phyloP scores from a whole-genome alignment of 2,329 filamentous ascomycete genomes.

The Colletotrichum graminicola region DNA sequence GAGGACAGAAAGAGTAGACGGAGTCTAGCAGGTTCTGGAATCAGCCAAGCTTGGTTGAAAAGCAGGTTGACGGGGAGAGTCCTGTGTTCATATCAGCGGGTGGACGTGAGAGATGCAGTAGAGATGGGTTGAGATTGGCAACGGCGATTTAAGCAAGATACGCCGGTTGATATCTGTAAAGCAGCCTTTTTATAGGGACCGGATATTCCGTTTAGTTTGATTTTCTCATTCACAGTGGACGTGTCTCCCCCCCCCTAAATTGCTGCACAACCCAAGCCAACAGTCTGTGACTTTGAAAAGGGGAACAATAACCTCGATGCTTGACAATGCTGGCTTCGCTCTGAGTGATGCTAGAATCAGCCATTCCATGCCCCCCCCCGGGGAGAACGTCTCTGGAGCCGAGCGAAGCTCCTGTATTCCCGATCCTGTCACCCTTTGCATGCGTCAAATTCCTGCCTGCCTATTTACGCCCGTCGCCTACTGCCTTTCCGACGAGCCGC shows the following conservation, averaged over 20 bases:
- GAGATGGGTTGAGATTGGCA: not conserved
- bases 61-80: slow-evolving; percentile 9
- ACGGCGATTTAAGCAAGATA: slow-evolving; percentile 22
- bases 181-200: slow-evolving; percentile 40
- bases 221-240: slow-evolving; percentile 5
- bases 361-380: not conserved
- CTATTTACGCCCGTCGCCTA: not conserved
- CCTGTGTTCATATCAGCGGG: slow-evolving; percentile 2
- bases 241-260: too few relatives aligned
- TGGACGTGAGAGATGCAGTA: slow-evolving; percentile 19
- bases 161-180: slow-evolving; percentile 32
- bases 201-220: slow-evolving; percentile 35
- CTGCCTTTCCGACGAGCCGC: not conserved
- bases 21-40: slow-evolving; percentile 27
- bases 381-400: not conserved
- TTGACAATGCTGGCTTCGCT: not conserved
- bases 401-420: not conserved
- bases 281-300: not conserved
- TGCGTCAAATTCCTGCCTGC: not conserved
- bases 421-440: not conserved
- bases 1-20: slow-evolving; percentile 20
- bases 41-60: slow-evolving; percentile 27
- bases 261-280: not conserved
- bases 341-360: not conserved
- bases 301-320: not conserved